phyloP scores from a whole-genome alignment of 352 stramenopile genomes.

The Phytophthora sojae region DNA sequence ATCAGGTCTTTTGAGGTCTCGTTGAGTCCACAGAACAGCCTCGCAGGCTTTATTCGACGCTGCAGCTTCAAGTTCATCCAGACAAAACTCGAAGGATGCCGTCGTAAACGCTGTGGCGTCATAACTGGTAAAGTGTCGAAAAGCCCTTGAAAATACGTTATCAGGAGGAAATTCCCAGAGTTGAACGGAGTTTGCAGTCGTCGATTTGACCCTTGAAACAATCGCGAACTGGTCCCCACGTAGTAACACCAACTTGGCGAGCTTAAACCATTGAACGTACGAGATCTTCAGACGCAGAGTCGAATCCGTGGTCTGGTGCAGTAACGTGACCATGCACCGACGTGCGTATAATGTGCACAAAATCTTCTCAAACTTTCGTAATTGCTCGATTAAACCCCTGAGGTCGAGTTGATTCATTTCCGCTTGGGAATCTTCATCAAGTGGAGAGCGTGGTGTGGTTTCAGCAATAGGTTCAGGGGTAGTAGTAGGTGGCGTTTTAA shows the following conservation, averaged over 20 bases:
- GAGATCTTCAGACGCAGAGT: constrained; percentile 8
- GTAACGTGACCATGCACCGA: constrained; percentile 25
- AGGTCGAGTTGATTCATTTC: constrained; percentile 36
- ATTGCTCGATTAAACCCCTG: constrained; percentile 17
- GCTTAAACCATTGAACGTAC: constrained; percentile 42
- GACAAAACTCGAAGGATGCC: constrained; percentile 56
- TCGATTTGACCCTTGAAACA: not conserved
- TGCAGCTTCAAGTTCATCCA: constrained; percentile 71
- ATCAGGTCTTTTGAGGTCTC: constrained; percentile 64
- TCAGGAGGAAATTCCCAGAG: constrained; percentile 22
- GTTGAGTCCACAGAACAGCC: constrained; percentile 82
- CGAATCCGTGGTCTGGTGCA: constrained; percentile 22
- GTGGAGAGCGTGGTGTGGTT: not conserved
- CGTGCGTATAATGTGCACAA: constrained; percentile 48
- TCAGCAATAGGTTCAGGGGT: constrained; percentile 9
- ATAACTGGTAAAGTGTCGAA: constrained; percentile 16
- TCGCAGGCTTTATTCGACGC: constrained; percentile 58
- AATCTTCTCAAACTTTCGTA: constrained; percentile 36
- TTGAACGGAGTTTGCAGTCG: not conserved
- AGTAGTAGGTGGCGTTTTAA: not conserved
- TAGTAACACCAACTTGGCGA: constrained; percentile 62
- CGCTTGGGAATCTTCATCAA: constrained; percentile 34
- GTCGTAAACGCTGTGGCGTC: constrained; percentile 20
- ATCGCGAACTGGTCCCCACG: constrained; percentile 59
- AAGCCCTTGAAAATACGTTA: constrained; percentile 22